Conservation (phyloP, 495 filamentous ascomycete genomes). For the Daldinia vernicosa region DNA sequence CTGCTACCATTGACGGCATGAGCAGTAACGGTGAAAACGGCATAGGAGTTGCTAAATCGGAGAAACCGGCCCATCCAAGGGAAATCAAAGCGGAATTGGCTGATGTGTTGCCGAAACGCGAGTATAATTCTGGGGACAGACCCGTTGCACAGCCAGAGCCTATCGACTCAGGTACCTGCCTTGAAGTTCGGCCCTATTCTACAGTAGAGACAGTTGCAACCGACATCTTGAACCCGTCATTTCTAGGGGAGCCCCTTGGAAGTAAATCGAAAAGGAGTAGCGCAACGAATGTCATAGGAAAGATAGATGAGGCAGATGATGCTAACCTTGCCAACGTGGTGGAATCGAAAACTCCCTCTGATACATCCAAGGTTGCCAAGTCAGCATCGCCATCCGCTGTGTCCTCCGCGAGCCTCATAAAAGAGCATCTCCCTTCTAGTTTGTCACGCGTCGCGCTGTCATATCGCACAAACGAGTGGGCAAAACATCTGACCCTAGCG, state of each 20-base stretch:
- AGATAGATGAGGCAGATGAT: constrained; percentile 28
- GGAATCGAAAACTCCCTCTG: constrained; percentile 29
- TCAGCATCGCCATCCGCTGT: constrained; percentile 49
- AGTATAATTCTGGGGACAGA: neutral
- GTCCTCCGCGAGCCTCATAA: constrained; percentile 57
- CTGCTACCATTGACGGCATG: constrained; percentile 62
- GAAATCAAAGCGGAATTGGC: constrained; percentile 44
- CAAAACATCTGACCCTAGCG: constrained; percentile 83
- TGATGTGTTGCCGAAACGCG: constrained; percentile 17
- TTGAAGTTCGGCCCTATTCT: constrained; percentile 34
- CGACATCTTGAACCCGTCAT: constrained; percentile 37
- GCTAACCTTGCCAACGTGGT: constrained; percentile 16
- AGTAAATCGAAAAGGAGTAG: constrained; percentile 35
- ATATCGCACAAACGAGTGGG: constrained; percentile 96
- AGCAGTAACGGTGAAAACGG: constrained; percentile 51
- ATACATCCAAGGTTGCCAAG: constrained; percentile 43
- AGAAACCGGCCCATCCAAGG: constrained; percentile 18
- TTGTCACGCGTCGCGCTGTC: constrained; percentile 79
- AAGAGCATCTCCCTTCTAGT: constrained; percentile 60
- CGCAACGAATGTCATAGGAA: constrained; percentile 26
- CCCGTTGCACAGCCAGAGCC: neutral
- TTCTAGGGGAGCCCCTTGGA: constrained; percentile 19
- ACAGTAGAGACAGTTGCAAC: constrained; percentile 42
- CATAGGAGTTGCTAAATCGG: constrained; percentile 12
- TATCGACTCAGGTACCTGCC: neutral